Evolutionary conservation across 129 eudicot species (phyloP).

Genomic region (Escallonia rubra): DNA sequence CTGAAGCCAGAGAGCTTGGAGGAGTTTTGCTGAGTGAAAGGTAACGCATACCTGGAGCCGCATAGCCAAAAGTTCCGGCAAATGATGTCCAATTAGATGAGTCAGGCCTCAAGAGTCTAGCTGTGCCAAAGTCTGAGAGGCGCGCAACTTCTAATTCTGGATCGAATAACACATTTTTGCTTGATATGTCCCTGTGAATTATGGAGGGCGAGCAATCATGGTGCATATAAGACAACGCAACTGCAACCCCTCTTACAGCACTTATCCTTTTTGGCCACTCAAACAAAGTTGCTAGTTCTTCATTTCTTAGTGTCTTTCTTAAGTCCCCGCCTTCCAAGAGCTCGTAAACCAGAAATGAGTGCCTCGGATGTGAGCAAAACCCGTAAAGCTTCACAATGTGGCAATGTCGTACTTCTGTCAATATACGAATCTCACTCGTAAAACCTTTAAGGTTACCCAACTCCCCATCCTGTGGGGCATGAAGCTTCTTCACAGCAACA

Average conservation of each 20-base stretch:
- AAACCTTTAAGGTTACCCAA: slow-evolving; percentile 9
- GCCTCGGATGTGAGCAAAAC: slow-evolving; percentile 28
- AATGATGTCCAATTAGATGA: slow-evolving; percentile 32
- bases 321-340: slow-evolving; percentile 19
- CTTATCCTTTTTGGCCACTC: slow-evolving; percentile 31
- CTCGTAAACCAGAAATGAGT: slow-evolving; percentile 26
- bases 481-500: slow-evolving; percentile 35
- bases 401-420: slow-evolving; percentile 27
- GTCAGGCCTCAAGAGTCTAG: slow-evolving; percentile 23
- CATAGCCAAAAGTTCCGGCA: slow-evolving; percentile 40
- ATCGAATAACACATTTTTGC: slow-evolving; percentile 37
- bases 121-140: slow-evolving; percentile 39
- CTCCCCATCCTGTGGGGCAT: not conserved
- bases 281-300: slow-evolving; percentile 8
- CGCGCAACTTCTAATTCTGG: slow-evolving; percentile 15
- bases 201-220: slow-evolving; percentile 32
- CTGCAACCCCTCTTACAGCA: slow-evolving; percentile 23
- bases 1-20: too few relatives aligned
- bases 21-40: too few relatives aligned
- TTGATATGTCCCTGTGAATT: slow-evolving; percentile 40
- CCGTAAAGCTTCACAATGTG: slow-evolving; percentile 37
- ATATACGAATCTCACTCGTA: slow-evolving; percentile 16
- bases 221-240: slow-evolving; percentile 41
- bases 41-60: slow-evolving; percentile 47
- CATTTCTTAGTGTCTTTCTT: slow-evolving; percentile 5